phyloP scores from a whole-genome alignment of 768 basidiomycete species.

The Suillus subaureus region DNA sequence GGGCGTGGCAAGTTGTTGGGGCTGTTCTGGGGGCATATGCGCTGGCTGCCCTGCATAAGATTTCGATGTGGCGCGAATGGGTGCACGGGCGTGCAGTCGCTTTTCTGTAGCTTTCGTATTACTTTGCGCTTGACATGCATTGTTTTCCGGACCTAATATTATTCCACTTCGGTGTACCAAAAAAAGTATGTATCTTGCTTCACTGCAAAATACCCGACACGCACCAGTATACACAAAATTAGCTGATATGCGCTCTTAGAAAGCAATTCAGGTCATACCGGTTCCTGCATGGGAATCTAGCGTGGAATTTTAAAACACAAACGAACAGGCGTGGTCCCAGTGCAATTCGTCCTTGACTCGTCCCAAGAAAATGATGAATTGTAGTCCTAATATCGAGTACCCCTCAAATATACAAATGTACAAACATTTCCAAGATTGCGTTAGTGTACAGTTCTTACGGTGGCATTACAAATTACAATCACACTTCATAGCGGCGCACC shows the following conservation, averaged over 20 bases:
- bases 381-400: too few relatives aligned
- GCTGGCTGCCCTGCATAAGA: constrained; percentile 58
- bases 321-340: neutral
- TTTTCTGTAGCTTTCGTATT: constrained; percentile 4
- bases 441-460: too few relatives aligned
- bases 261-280: neutral
- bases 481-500: neutral
- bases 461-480: neutral
- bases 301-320: neutral
- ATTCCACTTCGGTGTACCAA: neutral
- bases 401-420: too few relatives aligned
- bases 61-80: neutral
- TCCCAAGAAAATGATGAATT: too few relatives aligned
- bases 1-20: constrained; percentile 81
- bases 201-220: too few relatives aligned
- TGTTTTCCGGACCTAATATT: too few relatives aligned
- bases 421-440: too few relatives aligned
- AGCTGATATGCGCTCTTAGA: neutral
- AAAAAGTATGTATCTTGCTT: too few relatives aligned
- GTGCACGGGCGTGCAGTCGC: neutral
- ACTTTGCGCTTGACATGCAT: neutral
- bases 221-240: too few relatives aligned
- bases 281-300: neutral
- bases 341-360: neutral
- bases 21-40: constrained; percentile 78